Evolutionary conservation across 176 grass and related monocot genomes (phyloP).

Genomic region (Miscanthus lutarioriparius): DNA sequence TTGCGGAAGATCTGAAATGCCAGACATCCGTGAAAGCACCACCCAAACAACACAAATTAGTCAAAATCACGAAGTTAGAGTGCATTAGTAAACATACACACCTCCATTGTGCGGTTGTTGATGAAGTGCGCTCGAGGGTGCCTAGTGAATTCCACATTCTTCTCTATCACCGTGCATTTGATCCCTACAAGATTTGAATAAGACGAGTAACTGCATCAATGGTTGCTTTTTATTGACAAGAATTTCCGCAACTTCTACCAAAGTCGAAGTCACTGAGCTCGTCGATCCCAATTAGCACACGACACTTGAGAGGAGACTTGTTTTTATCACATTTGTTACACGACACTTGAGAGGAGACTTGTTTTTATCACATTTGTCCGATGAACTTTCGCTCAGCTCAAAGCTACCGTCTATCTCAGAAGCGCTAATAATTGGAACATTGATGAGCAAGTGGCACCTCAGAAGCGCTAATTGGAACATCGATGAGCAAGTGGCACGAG

Average conservation of each 20-base stretch:
- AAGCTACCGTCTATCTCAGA: no score
- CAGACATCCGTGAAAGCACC: background rate
- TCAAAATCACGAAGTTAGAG: background rate
- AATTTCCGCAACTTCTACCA: background rate
- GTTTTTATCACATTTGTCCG: background rate
- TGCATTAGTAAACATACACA: slow-evolving; percentile 27
- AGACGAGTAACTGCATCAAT: background rate
- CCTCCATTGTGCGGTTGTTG: slow-evolving; percentile 98
- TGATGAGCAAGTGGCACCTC: background rate
- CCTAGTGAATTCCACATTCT: slow-evolving; percentile 58
- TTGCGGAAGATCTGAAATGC: slow-evolving; percentile 72
- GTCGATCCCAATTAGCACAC: background rate
- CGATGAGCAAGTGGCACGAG: background rate
- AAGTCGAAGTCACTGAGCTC: background rate
- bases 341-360: background rate
- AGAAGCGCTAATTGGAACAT: background rate
- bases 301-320: background rate
- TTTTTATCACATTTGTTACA: slow-evolving; percentile 6
- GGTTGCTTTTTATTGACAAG: background rate
- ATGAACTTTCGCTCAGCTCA: background rate
- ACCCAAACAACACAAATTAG: background rate
- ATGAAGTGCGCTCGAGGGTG: slow-evolving; percentile 93
- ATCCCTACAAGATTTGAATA: slow-evolving; percentile 49
- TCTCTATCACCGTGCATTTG: slow-evolving; percentile 77
- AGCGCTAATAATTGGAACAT: background rate